phyloP scores from a whole-genome alignment of 2,329 filamentous ascomycete species.

The Claviceps fusiformis region DNA sequence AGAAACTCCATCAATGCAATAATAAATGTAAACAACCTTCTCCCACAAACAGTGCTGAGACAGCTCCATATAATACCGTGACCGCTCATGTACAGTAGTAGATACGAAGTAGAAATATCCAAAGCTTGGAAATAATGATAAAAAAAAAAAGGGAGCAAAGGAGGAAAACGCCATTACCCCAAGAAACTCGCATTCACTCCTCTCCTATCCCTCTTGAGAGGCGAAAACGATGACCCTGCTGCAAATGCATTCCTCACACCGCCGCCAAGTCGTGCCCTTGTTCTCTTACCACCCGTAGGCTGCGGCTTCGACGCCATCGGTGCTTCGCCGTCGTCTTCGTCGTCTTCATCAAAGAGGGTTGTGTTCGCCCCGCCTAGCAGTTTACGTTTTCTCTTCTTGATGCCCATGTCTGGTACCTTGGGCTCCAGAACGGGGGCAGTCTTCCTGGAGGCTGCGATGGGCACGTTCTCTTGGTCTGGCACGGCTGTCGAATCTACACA shows the following conservation, averaged over 20 bases:
- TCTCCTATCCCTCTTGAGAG: conserved; percentile 56
- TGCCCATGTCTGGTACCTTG: conserved; percentile 20
- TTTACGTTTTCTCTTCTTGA: conserved; percentile 60
- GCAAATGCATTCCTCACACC: conserved; percentile 33
- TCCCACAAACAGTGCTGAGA: not conserved
- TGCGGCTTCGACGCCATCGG: conserved; percentile 2
- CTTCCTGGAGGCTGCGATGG: conserved; percentile 4
- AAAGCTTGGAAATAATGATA: not conserved
- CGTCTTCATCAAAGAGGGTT: conserved; percentile 59
- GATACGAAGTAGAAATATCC: not conserved
- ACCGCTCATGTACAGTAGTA: not conserved
- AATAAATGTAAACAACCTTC: not conserved
- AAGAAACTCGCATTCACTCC: conserved; percentile 49
- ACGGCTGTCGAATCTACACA: conserved; percentile 21
- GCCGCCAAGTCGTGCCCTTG: conserved; percentile 10
- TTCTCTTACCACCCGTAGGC: conserved; percentile 3
- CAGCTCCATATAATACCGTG: conserved; percentile 1
- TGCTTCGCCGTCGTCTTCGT: conserved; percentile 40
- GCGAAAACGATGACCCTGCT: conserved; percentile 47
- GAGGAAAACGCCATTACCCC: conserved; percentile 19
- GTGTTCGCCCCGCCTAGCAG: conserved; percentile 48
- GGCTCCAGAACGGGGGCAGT: conserved; percentile 6
- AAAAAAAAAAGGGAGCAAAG: not conserved
- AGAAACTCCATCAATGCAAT: not conserved
- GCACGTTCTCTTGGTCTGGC: conserved; percentile 18